A percentile compares a stretch with the other conserved stretches of the same genome.
These are phyloP conservation scores for Suillus hirtellus DNA, from an alignment of 768 basidiomycete species.

Conservation along the genomic window DNA sequence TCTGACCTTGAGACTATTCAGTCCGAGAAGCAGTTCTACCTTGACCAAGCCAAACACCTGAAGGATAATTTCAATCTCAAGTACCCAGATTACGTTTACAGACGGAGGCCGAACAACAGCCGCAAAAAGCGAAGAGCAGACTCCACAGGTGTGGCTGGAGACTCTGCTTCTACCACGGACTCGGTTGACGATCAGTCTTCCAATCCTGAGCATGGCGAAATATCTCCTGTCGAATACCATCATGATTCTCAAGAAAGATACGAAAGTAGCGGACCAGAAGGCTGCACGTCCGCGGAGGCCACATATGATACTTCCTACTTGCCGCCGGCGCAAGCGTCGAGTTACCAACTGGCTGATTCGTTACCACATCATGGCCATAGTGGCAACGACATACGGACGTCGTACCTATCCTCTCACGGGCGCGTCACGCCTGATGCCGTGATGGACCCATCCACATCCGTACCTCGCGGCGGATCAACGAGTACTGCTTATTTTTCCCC, in stretches of 20 bases:
- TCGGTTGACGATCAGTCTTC: slow-evolving; percentile 31
- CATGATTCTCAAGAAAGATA: slow-evolving; percentile 19
- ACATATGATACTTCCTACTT: slow-evolving; percentile 16
- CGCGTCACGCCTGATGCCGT: slow-evolving; percentile 28
- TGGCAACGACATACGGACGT: slow-evolving; percentile 21
- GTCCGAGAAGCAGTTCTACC: slow-evolving; percentile 85
- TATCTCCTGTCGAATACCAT: slow-evolving; percentile 39
- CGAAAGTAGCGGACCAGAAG: slow-evolving; percentile 17
- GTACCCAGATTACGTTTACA: slow-evolving; percentile 90
- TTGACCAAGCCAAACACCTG: slow-evolving; percentile 81
- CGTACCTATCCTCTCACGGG: slow-evolving; percentile 29
- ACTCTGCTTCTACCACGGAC: slow-evolving; percentile 33
- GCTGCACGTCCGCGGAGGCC: slow-evolving; percentile 22
- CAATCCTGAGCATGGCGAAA: slow-evolving; percentile 37
- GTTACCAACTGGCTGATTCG: slow-evolving; percentile 27
- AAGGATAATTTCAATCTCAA: slow-evolving; percentile 85
- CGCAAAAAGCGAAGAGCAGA: slow-evolving; percentile 59
- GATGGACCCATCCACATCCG: slow-evolving; percentile 23
- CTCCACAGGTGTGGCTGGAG: slow-evolving; percentile 27
- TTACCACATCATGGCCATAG: slow-evolving; percentile 25
- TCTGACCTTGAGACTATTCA: slow-evolving; percentile 28
- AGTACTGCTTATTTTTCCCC: slow-evolving; percentile 26
- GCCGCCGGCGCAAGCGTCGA: slow-evolving; percentile 21
- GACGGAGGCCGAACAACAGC: slow-evolving; percentile 84
- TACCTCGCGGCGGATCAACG: slow-evolving; percentile 28